Conservation (phyloP, 345 rosid genomes). For the Dimocarpus longan region DNA sequence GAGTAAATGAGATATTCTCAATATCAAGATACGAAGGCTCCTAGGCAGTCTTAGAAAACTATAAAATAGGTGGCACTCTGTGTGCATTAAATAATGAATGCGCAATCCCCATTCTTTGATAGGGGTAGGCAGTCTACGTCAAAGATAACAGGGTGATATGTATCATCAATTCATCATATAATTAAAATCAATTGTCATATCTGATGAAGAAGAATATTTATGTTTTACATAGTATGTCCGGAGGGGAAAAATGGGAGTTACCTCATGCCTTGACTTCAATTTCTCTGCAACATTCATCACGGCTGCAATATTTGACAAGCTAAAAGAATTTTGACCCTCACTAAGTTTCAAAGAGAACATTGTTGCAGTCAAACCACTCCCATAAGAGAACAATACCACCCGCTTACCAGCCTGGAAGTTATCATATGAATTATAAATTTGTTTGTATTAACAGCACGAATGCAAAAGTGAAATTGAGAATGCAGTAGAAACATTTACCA, state of each 20-base stretch:
- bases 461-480: background rate
- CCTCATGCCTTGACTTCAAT: slow-evolving; percentile 93
- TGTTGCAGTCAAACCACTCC: slow-evolving; percentile 94
- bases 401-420: slow-evolving; percentile 71
- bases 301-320: slow-evolving; percentile 74
- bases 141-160: background rate
- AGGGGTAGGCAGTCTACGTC: background rate
- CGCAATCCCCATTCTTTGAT: no score
- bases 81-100: no score
- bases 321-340: slow-evolving; percentile 69
- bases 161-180: no score
- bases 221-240: background rate
- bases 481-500: slow-evolving; percentile 55
- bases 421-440: background rate
- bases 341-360: slow-evolving; percentile 80
- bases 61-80: background rate
- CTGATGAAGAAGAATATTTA: background rate
- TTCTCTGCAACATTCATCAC: slow-evolving; percentile 72
- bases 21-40: background rate
- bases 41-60: background rate
- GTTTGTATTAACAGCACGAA: slow-evolving; percentile 1
- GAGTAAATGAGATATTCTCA: background rate
- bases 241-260: slow-evolving; percentile 26
- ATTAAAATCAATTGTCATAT: background rate
- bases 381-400: slow-evolving; percentile 88